Evolutionary conservation across 23 red algal species (phyloP).

Genomic region (Pyropia haitanensis): DNA sequence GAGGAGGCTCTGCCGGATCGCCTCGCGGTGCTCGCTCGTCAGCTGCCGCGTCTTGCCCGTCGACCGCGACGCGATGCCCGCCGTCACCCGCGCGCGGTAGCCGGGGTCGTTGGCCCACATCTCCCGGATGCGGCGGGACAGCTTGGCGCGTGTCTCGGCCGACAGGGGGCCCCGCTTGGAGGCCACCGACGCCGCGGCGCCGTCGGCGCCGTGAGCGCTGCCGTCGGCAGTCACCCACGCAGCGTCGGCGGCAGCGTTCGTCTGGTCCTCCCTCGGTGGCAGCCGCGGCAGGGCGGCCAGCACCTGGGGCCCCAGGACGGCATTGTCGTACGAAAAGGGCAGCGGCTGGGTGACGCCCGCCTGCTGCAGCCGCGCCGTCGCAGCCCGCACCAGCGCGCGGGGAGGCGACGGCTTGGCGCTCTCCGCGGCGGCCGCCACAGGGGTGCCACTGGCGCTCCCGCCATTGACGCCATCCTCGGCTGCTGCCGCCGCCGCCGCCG

Average conservation of each 20-base stretch:
- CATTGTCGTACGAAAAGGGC: too few relatives aligned
- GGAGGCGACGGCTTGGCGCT: not conserved
- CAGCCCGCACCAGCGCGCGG: not conserved
- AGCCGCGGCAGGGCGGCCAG: too few relatives aligned
- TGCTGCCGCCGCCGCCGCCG: not conserved
- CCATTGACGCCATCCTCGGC: not conserved
- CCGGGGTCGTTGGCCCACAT: constrained; percentile 59
- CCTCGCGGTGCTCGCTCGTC: not conserved
- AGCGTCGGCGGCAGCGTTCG: too few relatives aligned
- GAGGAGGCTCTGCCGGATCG: constrained; percentile 2
- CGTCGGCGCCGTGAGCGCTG: not conserved
- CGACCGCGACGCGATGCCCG: constrained; percentile 15
- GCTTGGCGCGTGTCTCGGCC: constrained; percentile 33
- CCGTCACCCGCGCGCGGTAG: constrained; percentile 26
- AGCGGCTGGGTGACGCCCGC: not conserved
- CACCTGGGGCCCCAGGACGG: too few relatives aligned
- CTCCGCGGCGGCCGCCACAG: not conserved
- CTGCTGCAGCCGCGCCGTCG: not conserved
- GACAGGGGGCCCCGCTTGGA: constrained; percentile 8
- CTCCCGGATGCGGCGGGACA: constrained; percentile 36
- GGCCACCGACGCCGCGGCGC: not conserved
- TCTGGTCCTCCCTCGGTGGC: too few relatives aligned
- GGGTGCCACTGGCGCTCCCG: not conserved
- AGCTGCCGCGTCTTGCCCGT: not conserved
- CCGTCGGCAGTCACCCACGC: too few relatives aligned